Base-by-base conservation (phyloP, 164 flowering plant genomes). In the Akebia trifoliata region DNA sequence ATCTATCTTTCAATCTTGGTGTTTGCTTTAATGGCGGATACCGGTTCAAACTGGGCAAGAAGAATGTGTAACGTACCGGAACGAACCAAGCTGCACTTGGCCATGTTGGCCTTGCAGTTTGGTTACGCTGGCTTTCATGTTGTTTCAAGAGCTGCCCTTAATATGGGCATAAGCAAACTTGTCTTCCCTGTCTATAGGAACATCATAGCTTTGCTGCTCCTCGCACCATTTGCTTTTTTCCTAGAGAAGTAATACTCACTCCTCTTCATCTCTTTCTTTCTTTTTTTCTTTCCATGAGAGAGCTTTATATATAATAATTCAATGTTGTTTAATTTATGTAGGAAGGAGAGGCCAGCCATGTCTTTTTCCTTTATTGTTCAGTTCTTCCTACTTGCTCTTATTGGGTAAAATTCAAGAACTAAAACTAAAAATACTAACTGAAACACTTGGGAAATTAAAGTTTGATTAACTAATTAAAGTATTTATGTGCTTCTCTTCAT, bases 71-170 rank as follows among this genome's bases (percentile, higher is more conserved):
- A 66, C 1, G 64, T 90, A 14, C 99, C 97, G 0, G 99, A 93
- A 52, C 68, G 79, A 49, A 60, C 81, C 57, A 87, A 84, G 57
- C 93, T 93, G 69, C 99, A 93, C 71, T 18, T 74, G 78, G 99
- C 97, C 78, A 93, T 93, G 99, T 56, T 93, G 79, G 92, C 97
- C 81, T 72, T 93, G 86, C 99, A 93, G 84, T 93, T 93, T 69
- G 99, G 99, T 4, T 93, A 93, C 54, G 99, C 97, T 1, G 99
- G 99, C 4, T 94, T 94, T 61, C 99, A 94, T 69, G 93, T 94
- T 0, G 99, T 94, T 35, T 94, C 99, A 2, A 73, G 99, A 50
- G 84, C 84, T 54, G 99, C 99, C 45, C 99, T 93, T 50, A 90
- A 90, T 66, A 90, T 90, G 97, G 97, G 99, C 50, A 78, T 94